Conservation (phyloP, 495 filamentous ascomycete species). For the Penicillium herquei region DNA sequence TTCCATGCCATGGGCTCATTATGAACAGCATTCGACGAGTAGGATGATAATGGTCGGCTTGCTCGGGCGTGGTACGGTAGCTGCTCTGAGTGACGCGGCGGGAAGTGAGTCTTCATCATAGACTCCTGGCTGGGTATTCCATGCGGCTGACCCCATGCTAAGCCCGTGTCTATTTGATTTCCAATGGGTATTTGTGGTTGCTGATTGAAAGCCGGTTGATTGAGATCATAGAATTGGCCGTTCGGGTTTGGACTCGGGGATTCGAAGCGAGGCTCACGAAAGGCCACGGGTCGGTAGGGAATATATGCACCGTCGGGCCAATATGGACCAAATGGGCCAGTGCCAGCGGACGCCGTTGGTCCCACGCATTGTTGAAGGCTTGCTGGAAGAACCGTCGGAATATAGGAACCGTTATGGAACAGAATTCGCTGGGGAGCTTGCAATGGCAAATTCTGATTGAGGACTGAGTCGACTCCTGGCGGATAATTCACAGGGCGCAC, state of each 20-base stretch:
- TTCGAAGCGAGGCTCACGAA: conserved; percentile 58
- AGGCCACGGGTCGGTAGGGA: conserved; percentile 68
- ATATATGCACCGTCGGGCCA: conserved; percentile 77
- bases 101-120: conserved; percentile 38
- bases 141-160: conserved; percentile 34
- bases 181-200: conserved; percentile 22
- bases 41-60: conserved; percentile 14
- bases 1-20: conserved; percentile 28
- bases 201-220: conserved; percentile 28
- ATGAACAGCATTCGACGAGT: conserved; percentile 11
- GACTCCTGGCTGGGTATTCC: conserved; percentile 26
- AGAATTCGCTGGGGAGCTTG: conserved; percentile 37
- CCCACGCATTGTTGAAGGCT: conserved; percentile 67
- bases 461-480: conserved; percentile 49
- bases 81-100: conserved; percentile 42
- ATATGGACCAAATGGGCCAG: conserved; percentile 69
- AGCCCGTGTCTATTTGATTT: conserved; percentile 22
- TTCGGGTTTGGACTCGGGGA: conserved; percentile 17
- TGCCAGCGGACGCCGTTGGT: conserved; percentile 72
- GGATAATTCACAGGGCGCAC: conserved; percentile 43
- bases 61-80: conserved; percentile 39
- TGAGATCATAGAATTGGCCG: conserved; percentile 29
- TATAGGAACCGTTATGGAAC: conserved; percentile 47
- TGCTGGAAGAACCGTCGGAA: conserved; percentile 70
- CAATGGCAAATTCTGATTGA: conserved; percentile 48